phyloP scores from a whole-genome alignment of 75 land plant species.

The Larix kaempferi region DNA sequence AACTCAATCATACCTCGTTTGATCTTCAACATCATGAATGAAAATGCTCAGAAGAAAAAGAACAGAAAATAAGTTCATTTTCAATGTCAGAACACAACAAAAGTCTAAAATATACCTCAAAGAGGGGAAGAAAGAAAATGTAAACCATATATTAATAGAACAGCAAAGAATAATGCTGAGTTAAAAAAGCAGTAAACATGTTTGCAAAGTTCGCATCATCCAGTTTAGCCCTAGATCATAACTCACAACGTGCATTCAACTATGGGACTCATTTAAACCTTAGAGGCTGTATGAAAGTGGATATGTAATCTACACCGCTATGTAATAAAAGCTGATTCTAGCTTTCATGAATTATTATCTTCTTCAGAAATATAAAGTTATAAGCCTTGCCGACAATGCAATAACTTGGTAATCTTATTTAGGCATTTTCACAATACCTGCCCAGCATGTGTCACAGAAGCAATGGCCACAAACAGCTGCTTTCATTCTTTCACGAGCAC shows the following conservation, averaged over 20 bases:
- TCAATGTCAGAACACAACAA: background rate
- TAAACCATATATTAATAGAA: background rate
- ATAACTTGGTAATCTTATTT: background rate
- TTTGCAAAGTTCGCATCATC: background rate
- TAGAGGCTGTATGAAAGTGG: background rate
- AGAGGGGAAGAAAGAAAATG: background rate
- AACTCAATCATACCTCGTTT: background rate
- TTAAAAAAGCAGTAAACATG: too few species aligned
- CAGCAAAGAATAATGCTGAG: too few species aligned
- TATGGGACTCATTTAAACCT: background rate
- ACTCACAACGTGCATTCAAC: background rate
- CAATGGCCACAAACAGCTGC: conserved; percentile 61
- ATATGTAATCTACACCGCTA: background rate
- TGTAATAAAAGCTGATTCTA: background rate
- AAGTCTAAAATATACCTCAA: background rate
- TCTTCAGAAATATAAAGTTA: background rate
- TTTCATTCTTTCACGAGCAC: conserved; percentile 24
- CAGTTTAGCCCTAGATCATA: background rate
- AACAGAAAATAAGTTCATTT: background rate
- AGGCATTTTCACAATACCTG: conserved; percentile 25
- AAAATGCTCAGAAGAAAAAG: background rate
- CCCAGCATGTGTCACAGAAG: conserved; percentile 58
- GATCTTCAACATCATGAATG: background rate
- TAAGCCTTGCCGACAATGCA: background rate
- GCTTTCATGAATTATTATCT: background rate